A percentile compares a stretch with the other conserved stretches of the same genome.
Conservation (phyloP, 2,329 filamentous ascomycete genomes). For the Epichloe aotearoae region DNA sequence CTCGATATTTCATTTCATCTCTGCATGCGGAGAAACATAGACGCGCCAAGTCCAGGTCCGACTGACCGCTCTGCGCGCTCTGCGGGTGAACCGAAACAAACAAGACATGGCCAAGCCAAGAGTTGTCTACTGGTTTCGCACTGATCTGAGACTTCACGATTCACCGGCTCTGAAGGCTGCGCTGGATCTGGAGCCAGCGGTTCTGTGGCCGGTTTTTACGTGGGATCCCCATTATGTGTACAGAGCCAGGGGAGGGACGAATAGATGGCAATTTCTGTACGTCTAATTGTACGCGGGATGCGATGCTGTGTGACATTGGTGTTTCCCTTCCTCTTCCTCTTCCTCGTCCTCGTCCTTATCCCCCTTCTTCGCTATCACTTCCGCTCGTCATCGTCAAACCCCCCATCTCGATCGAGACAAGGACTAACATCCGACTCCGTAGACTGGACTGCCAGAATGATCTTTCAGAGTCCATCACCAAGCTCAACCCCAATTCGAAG, state of each 20-base stretch:
- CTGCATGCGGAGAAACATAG: not conserved
- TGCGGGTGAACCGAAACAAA: not conserved
- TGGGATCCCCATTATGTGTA: constrained; percentile 78
- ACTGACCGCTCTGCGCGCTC: not conserved
- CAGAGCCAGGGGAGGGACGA: constrained; percentile 52
- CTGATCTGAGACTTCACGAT: constrained; percentile 65
- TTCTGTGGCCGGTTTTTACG: constrained; percentile 63
- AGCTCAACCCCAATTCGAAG: constrained; percentile 57
- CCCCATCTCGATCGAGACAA: not conserved
- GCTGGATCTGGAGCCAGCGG: constrained; percentile 52
- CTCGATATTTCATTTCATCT: not conserved
- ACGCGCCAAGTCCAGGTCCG: not conserved
- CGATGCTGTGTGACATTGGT: not conserved
- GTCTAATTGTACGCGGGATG: constrained; percentile 7
- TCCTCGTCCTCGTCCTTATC: too few species aligned
- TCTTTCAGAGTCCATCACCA: constrained; percentile 52
- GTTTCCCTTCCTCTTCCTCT: not conserved
- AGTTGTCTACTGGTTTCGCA: constrained; percentile 69
- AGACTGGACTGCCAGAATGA: constrained; percentile 62
- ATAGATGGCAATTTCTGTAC: constrained; percentile 61
- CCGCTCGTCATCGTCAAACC: not conserved
- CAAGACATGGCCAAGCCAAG: constrained; percentile 19
- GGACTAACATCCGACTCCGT: not conserved
- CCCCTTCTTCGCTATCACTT: not conserved
- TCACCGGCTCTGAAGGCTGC: constrained; percentile 62